These are phyloP conservation scores for Aspergillus hiratsukae DNA, from an alignment of 2,329 filamentous ascomycete species.

Conservation along the genomic window DNA sequence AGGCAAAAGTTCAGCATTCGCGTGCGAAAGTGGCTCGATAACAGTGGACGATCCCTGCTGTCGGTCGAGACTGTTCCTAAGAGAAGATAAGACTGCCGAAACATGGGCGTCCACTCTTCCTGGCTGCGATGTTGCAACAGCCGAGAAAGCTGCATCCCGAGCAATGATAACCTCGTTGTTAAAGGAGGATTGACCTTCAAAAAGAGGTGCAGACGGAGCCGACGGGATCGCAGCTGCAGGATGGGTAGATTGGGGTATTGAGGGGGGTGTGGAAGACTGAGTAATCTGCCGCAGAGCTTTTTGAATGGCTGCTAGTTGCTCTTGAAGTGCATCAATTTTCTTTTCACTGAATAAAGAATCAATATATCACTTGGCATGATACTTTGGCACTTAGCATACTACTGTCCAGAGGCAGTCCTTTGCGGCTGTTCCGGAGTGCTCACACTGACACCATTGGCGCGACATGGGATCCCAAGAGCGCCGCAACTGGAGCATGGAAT, in stretches of 20 bases:
- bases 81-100: constrained; percentile 15
- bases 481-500: constrained; percentile 21
- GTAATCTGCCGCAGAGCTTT: constrained; percentile 14
- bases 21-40: not conserved
- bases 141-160: constrained; percentile 19
- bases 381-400: constrained; percentile 9
- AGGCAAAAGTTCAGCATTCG: constrained; percentile 11
- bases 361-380: too few species aligned
- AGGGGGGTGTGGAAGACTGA: not conserved
- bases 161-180: constrained; percentile 21
- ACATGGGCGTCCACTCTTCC: constrained; percentile 14
- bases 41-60: constrained; percentile 3
- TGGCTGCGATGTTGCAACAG: constrained; percentile 9
- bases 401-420: constrained; percentile 6
- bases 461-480: constrained; percentile 16
- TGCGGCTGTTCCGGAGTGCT: constrained; percentile 3
- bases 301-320: constrained; percentile 16
- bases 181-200: constrained; percentile 23
- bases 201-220: constrained; percentile 17
- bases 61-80: constrained; percentile 16
- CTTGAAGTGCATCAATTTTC: constrained; percentile 14
- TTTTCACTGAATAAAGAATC: constrained; percentile 9
- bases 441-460: constrained; percentile 2
- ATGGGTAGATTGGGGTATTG: constrained; percentile 3
- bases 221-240: constrained; percentile 4